Conservation (phyloP, 78 protist genomes). For the Chrysochromulina tobinii region DNA sequence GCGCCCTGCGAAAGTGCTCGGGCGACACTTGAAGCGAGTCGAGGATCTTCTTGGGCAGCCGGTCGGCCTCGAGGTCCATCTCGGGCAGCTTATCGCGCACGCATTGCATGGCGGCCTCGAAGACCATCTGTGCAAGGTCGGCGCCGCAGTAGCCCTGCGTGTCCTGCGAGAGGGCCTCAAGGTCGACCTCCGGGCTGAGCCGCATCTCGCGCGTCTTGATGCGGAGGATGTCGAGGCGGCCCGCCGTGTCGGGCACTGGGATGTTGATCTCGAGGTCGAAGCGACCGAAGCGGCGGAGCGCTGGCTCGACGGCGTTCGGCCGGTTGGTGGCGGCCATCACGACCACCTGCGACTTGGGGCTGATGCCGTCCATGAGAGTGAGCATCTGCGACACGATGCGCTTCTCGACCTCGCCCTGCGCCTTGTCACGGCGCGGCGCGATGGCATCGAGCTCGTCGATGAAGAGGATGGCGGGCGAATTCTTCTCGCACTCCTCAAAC, state of each 20-base stretch:
- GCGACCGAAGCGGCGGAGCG: conserved; percentile 99
- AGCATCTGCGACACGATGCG: conserved; percentile 98
- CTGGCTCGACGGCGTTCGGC: conserved; percentile 98
- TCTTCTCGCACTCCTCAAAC: conserved; percentile 99
- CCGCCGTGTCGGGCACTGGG: conserved; percentile 96
- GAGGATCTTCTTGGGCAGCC: neutral
- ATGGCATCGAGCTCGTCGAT: conserved; percentile 99
- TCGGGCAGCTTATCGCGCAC: neutral
- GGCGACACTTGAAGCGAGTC: neutral
- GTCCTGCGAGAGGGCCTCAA: conserved; percentile 94
- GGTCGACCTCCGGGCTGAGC: conserved; percentile 95
- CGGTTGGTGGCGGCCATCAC: conserved; percentile 99
- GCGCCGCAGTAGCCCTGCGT: conserved; percentile 92
- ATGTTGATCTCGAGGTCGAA: conserved; percentile 99
- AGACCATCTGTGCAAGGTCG: neutral
- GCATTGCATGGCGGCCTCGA: conserved; percentile 21
- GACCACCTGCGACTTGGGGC: conserved; percentile 93
- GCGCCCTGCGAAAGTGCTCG: conserved; percentile 88
- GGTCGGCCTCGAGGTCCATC: neutral
- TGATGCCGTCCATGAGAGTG: conserved; percentile 99
- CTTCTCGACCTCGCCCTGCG: conserved; percentile 99
- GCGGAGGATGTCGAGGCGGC: conserved; percentile 98
- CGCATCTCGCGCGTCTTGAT: conserved; percentile 98
- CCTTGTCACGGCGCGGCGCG: conserved; percentile 99
- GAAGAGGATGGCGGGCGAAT: conserved; percentile 97